phyloP scores from a whole-genome alignment of 2,329 filamentous ascomycete species.

The Epichloe coenophiala region DNA sequence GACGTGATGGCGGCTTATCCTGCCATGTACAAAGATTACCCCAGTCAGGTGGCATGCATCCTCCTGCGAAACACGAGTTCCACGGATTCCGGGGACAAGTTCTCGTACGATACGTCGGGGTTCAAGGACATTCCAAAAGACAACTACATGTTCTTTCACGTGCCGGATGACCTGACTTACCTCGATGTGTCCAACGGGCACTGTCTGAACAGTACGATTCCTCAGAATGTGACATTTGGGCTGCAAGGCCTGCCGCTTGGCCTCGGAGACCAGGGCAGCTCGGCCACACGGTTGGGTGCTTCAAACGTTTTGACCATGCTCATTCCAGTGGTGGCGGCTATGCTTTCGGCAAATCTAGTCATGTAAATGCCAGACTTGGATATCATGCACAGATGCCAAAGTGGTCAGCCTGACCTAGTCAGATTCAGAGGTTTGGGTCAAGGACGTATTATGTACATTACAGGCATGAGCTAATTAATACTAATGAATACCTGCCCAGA shows the following conservation, averaged over 20 bases:
- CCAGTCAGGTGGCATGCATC: slow-evolving; percentile 66
- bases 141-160: slow-evolving; percentile 68
- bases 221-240: slow-evolving; percentile 59
- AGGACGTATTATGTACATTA: not conserved
- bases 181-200: slow-evolving; percentile 55
- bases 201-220: slow-evolving; percentile 50
- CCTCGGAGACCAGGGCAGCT: slow-evolving; percentile 20
- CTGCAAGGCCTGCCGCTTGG: slow-evolving; percentile 45
- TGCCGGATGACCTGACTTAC: slow-evolving; percentile 52
- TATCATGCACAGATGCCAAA: not conserved
- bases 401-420: not conserved
- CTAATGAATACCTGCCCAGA: too few relatives aligned
- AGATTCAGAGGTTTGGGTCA: too few relatives aligned
- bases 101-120: slow-evolving; percentile 62
- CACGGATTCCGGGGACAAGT: slow-evolving; percentile 52
- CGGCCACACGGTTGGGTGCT: slow-evolving; percentile 12
- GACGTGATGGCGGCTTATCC: slow-evolving; percentile 60
- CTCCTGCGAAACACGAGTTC: slow-evolving; percentile 60
- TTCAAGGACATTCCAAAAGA: slow-evolving; percentile 54
- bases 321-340: slow-evolving; percentile 9
- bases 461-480: too few relatives aligned
- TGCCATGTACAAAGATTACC: slow-evolving; percentile 49
- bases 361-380: not conserved
- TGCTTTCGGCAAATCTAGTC: slow-evolving; percentile 9
- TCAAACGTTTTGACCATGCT: slow-evolving; percentile 10